phyloP scores from a whole-genome alignment of 1,284 basidiomycete genomes.

The Cutaneotrichosporon sp. region DNA sequence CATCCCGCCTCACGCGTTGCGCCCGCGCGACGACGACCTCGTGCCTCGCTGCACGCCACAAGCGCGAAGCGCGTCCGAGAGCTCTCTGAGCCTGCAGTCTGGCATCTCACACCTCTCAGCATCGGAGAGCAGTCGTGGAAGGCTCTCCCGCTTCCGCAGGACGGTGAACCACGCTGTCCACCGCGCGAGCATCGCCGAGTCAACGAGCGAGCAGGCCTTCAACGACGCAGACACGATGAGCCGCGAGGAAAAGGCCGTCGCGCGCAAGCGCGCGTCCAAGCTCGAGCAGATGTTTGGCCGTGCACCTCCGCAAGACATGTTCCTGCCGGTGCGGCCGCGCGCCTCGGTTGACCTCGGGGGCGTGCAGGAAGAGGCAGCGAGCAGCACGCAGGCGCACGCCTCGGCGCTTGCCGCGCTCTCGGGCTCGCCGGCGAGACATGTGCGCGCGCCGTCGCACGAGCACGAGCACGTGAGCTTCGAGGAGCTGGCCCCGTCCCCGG shows the following conservation, averaged over 20 bases:
- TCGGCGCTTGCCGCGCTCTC: background rate
- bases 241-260: slow-evolving; percentile 29
- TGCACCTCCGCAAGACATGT: slow-evolving; percentile 31
- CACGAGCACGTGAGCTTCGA: background rate
- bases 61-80: background rate
- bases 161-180: background rate
- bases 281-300: slow-evolving; percentile 42
- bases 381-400: background rate
- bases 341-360: background rate
- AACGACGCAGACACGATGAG: slow-evolving; percentile 11
- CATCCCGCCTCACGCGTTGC: slow-evolving; percentile 25
- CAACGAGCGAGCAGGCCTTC: slow-evolving; percentile 2
- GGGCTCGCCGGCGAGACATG: background rate
- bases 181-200: background rate
- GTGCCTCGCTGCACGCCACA: background rate
- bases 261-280: slow-evolving; percentile 34
- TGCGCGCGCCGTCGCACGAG: background rate
- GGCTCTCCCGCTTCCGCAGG: background rate
- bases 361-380: background rate
- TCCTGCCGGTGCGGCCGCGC: slow-evolving; percentile 10
- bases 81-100: background rate
- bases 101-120: background rate
- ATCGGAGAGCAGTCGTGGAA: background rate
- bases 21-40: slow-evolving; percentile 13
- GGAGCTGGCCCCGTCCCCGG: background rate